Conservation (phyloP, 352 stramenopile genomes). For the Phytophthora foliorum region DNA sequence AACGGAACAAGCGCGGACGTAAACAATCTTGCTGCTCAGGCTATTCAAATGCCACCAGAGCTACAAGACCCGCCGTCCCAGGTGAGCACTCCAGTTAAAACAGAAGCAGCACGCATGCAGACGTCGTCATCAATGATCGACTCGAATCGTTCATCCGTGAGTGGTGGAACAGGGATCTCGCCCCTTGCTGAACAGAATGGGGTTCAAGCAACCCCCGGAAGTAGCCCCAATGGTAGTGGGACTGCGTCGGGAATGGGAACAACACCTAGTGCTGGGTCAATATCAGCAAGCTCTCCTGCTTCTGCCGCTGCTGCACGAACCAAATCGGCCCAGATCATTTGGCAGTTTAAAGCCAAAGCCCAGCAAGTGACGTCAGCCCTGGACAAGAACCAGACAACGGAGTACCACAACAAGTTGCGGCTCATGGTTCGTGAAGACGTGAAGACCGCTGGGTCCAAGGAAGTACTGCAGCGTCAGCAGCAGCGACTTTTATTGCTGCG, state of each 20-base stretch:
- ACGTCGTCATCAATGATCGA: conserved; percentile 51
- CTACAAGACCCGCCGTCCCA: conserved; percentile 61
- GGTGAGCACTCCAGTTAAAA: conserved; percentile 41
- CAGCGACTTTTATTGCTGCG: conserved; percentile 97
- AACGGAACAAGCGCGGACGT: conserved; percentile 19
- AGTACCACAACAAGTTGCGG: conserved; percentile 89
- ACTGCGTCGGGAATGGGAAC: conserved; percentile 6
- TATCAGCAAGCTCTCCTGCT: conserved; percentile 31
- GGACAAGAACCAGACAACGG: conserved; percentile 79
- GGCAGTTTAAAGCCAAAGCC: conserved; percentile 81
- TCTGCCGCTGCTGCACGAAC: conserved; percentile 49
- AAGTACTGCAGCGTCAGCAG: conserved; percentile 98
- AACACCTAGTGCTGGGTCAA: conserved; percentile 12
- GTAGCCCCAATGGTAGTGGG: conserved; percentile 19
- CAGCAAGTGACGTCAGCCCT: conserved; percentile 86
- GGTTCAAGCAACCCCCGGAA: conserved; percentile 20
- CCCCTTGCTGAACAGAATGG: conserved; percentile 37
- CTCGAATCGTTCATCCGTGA: conserved; percentile 53
- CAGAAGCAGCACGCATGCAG: conserved; percentile 35
- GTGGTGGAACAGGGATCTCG: conserved; percentile 45
- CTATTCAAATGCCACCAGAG: conserved; percentile 83
- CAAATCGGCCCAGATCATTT: conserved; percentile 85
- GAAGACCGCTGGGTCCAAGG: conserved; percentile 85
- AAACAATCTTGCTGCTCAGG: conserved; percentile 51
- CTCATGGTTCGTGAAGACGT: conserved; percentile 84